Base-by-base conservation (phyloP, 176 grass and related monocot genomes). In the Juncus inflexus region DNA sequence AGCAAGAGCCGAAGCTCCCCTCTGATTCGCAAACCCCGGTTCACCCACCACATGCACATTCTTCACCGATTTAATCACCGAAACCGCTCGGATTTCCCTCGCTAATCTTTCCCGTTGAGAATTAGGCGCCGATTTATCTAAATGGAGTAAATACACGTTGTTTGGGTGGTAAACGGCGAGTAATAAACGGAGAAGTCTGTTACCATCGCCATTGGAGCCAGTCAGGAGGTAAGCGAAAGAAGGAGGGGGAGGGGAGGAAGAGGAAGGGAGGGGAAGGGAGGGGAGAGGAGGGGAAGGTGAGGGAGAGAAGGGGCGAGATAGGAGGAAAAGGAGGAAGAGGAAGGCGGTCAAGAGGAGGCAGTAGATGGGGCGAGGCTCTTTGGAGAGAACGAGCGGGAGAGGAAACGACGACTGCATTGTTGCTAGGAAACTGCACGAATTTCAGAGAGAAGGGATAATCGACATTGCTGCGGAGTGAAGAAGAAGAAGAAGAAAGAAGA, bases 1-100 rank as follows among this genome's bases (percentile, higher is more conserved):
- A 40, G 92, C 81, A 52, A 97, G 79, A 40, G 87, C 60, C 10
- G 92, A 97, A 5, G 79, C 79, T 11, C 94, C 85, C 8, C 80
- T 83, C 40, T 78, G 77, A 70, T 97, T 91, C 59, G 84, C 74
- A 58, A 91, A 91, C 54, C 77, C 83, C 7, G 94, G 67, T 40
- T 89, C 78, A 3, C 94, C 88, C 6, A 91, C 80, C 72, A 97
- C 83, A 67, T 97, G 85, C 40, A 97, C 88, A 43, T 97, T 97
- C 43, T 63, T 11, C 35, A 42, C 59, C 3, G 55, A 67, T 67
- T 66, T 42, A 45, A 78, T 60, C 0, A 62, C 77, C 38, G 84
- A 69, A 5, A 60, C 67, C 0, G 38, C 6, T 19, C 77, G 76
- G 15, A 67, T 56, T 3, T 50, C 37, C 5, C 74, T 65, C 0